phyloP scores from a whole-genome alignment of 768 basidiomycete species.

The Boletus sp. region DNA sequence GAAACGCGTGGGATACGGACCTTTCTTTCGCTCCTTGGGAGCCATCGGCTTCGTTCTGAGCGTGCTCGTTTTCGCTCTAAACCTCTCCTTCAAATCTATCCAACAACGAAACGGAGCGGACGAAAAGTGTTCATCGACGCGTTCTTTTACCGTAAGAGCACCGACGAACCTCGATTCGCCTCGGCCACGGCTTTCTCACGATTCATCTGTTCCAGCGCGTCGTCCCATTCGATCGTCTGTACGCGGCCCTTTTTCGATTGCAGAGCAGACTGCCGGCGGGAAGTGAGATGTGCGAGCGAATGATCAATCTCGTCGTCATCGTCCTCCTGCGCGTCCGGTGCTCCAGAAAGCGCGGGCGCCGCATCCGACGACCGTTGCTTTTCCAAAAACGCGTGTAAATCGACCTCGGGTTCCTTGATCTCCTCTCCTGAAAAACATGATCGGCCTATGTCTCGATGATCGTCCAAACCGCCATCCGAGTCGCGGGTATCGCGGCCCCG shows the following conservation, averaged over 20 bases:
- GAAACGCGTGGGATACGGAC: slow-evolving; percentile 20
- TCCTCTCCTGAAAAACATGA: slow-evolving; percentile 52
- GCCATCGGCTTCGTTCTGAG: slow-evolving; percentile 39
- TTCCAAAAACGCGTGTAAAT: slow-evolving; percentile 65
- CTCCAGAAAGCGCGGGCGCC: slow-evolving; percentile 7
- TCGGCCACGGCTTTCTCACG: slow-evolving; percentile 74
- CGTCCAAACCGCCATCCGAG: not conserved
- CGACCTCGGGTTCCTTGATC: slow-evolving; percentile 67
- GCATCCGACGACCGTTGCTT: slow-evolving; percentile 53
- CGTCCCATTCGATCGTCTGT: slow-evolving; percentile 67
- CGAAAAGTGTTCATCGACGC: not conserved
- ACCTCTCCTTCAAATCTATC: slow-evolving; percentile 58
- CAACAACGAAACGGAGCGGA: not conserved
- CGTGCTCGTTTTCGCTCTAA: slow-evolving; percentile 54
- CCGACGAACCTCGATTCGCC: slow-evolving; percentile 62
- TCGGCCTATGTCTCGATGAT: not conserved
- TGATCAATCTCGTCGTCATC: slow-evolving; percentile 60
- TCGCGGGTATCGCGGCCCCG: not conserved
- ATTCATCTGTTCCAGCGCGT: slow-evolving; percentile 59
- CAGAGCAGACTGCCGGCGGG: slow-evolving; percentile 16
- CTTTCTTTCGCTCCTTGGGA: slow-evolving; percentile 38
- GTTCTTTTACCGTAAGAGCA: not conserved
- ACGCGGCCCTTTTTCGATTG: slow-evolving; percentile 60
- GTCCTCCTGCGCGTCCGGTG: slow-evolving; percentile 28
- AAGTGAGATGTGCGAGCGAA: slow-evolving; percentile 52